These are phyloP conservation scores for Fusarium penzigii DNA, from an alignment of 2,329 filamentous ascomycete species.

Conservation along the genomic window DNA sequence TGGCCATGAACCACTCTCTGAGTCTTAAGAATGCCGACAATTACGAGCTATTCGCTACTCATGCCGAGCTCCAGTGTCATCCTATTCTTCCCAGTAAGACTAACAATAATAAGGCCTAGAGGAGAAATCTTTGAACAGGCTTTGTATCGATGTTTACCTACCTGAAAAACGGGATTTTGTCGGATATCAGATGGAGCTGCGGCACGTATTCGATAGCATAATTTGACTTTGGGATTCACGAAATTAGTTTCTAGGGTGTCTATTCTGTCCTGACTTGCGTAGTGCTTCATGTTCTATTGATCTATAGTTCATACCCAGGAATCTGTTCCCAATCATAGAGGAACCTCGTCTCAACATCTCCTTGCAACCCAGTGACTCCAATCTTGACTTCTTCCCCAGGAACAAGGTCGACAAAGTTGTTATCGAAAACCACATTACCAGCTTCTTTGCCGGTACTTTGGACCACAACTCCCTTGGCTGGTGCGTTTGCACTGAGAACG, in stretches of 20 bases:
- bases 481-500: background rate
- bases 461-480: background rate
- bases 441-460: background rate
- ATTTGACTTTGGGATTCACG: too few relatives aligned
- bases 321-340: background rate
- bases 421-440: background rate
- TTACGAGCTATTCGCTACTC: slow-evolving; percentile 2
- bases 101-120: too few relatives aligned
- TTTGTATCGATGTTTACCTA: too few relatives aligned
- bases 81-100: too few relatives aligned
- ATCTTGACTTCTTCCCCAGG: background rate
- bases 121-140: too few relatives aligned
- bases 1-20: too few relatives aligned
- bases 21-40: slow-evolving; percentile 3
- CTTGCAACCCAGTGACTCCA: background rate
- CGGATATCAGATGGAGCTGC: too few relatives aligned
- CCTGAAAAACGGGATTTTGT: too few relatives aligned
- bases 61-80: background rate
- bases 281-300: background rate
- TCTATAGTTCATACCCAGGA: background rate
- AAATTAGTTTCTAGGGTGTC: too few relatives aligned
- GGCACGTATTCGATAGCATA: too few relatives aligned
- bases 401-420: background rate
- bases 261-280: too few relatives aligned
- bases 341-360: background rate